phyloP scores from a whole-genome alignment of 495 filamentous ascomycete genomes.

The Xylaria castorea region DNA sequence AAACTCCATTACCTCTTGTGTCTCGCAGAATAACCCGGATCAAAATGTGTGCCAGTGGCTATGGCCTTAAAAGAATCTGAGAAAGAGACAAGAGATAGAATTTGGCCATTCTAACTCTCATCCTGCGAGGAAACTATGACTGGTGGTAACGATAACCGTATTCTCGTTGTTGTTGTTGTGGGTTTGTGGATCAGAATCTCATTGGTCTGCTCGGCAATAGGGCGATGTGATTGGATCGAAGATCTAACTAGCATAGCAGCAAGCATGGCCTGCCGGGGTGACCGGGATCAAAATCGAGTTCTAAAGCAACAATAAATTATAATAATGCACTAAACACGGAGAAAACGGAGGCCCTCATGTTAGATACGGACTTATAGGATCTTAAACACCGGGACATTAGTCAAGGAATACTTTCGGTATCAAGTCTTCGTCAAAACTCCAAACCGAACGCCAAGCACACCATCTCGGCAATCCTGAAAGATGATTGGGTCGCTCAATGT shows the following conservation, averaged over 20 bases:
- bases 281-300: background rate
- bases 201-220: slow-evolving; percentile 1
- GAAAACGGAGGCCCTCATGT: background rate
- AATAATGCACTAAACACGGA: background rate
- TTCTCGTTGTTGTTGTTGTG: background rate
- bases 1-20: background rate
- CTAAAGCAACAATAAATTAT: background rate
- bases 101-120: background rate
- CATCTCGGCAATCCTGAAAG: background rate
- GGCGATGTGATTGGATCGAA: background rate
- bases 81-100: background rate
- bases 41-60: background rate
- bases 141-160: background rate
- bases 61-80: background rate
- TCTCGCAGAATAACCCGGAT: background rate
- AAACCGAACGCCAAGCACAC: background rate
- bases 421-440: background rate
- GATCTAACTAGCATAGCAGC: background rate
- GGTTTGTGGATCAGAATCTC: background rate
- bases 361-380: background rate
- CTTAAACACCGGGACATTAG: background rate
- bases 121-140: background rate
- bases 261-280: background rate
- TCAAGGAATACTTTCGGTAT: background rate
- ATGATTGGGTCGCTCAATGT: background rate